Evolutionary conservation across 768 basidiomycete genomes (phyloP), one percentile per base, ranked within the genome.

Genomic region (Lactarius trivialis): DNA sequence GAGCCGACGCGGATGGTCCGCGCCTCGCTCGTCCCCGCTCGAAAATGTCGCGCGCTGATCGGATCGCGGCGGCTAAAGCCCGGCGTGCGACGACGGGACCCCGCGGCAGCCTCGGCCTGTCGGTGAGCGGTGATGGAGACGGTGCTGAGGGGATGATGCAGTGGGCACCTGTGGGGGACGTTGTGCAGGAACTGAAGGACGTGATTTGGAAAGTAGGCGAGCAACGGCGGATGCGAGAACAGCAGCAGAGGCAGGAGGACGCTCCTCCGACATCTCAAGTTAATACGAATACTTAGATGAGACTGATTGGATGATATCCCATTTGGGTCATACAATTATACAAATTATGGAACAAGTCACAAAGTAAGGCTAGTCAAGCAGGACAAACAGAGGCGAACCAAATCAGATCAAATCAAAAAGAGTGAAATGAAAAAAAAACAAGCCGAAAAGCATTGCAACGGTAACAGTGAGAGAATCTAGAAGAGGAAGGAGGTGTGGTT

Each of bases 201-300:
- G 89, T 92, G 12, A 92, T 92, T 33, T 89, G 87, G 88, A 87
- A 90, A 71, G 90, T 92, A 9, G 82, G 89, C 34, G 87, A 91
- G 73, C 78, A 79, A 68, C 77, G 84, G 71, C 74, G 86, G 63
- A 79, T 54, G 53, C 30, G 60, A 54, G 56, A 52, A 26, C 11
- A 37, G 17, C 50, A 7, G 39, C 36, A 32, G 30, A 69, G 67
- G 12, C 73, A 76, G 63, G 28, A 17, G n/a, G n/a, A n/a, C n/a
- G n/a, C n/a, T n/a, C n/a, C n/a, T n/a, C n/a, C n/a, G n/a, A n/a
- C n/a, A n/a, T n/a, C n/a, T n/a, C n/a, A n/a, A n/a, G n/a, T n/a
- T n/a, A n/a, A n/a, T n/a, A n/a, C n/a, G n/a, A n/a, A n/a, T n/a
- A n/a, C n/a, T n/a, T n/a, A 6, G 4, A 17, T 50, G 15, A 32